Evolutionary conservation across 2,329 filamentous ascomycete genomes (phyloP).

Genomic region (Colletotrichum karsti): DNA sequence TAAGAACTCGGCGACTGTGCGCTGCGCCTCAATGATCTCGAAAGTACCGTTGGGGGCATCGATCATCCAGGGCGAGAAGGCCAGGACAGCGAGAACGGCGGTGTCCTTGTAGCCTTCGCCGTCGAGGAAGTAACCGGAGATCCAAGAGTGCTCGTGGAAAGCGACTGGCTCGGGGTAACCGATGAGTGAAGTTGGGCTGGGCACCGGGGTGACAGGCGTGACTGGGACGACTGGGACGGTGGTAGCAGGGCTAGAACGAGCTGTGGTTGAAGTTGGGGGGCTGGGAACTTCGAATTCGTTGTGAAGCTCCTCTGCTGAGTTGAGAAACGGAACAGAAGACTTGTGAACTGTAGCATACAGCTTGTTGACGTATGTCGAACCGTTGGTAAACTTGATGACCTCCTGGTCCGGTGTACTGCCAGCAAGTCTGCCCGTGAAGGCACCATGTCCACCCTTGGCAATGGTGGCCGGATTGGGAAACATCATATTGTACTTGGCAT

Average conservation of each 20-base stretch:
- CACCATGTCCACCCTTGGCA: neutral
- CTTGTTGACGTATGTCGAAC: neutral
- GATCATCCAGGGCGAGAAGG: constrained; percentile 29
- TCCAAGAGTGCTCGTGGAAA: constrained; percentile 33
- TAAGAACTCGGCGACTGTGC: constrained; percentile 50
- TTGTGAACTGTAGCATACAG: neutral
- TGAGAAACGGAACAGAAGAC: neutral
- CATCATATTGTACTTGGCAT: constrained; percentile 31
- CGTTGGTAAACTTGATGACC: constrained; percentile 25
- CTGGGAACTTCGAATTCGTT: constrained; percentile 12
- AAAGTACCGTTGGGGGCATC: neutral
- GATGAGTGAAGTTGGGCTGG: constrained; percentile 12
- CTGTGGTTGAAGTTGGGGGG: neutral
- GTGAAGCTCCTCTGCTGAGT: constrained; percentile 4
- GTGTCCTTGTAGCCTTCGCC: constrained; percentile 37
- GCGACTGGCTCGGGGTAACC: constrained; percentile 36
- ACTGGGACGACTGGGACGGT: neutral
- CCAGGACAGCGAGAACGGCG: constrained; percentile 34
- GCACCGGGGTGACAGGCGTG: neutral
- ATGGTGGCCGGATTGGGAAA: constrained; percentile 11
- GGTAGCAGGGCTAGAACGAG: neutral
- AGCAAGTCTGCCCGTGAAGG: neutral
- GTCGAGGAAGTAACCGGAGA: constrained; percentile 39
- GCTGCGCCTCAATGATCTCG: constrained; percentile 29
- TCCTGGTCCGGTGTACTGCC: constrained; percentile 3